These are phyloP conservation scores for Fusarium fracticaudum DNA, from an alignment of 2,329 filamentous ascomycete species.

Conservation along the genomic window DNA sequence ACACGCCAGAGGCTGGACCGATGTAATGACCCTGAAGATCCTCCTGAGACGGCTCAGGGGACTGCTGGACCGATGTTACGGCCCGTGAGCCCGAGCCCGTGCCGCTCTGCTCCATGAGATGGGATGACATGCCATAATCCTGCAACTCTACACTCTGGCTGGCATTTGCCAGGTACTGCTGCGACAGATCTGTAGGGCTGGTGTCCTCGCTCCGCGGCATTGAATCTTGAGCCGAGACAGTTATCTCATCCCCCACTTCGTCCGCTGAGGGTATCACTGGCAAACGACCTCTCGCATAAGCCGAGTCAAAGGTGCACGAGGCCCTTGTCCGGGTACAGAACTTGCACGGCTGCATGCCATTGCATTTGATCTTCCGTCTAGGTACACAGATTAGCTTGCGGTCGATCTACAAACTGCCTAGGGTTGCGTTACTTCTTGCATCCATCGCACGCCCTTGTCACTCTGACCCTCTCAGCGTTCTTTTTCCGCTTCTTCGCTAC, in stretches of 20 bases:
- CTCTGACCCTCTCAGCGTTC: constrained; percentile 35
- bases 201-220: not conserved
- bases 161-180: not conserved
- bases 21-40: constrained; percentile 48
- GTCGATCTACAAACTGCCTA: not conserved
- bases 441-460: constrained; percentile 41
- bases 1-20: constrained; percentile 46
- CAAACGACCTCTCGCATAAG: constrained; percentile 39
- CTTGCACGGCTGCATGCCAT: constrained; percentile 40
- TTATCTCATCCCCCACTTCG: constrained; percentile 1
- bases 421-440: constrained; percentile 38
- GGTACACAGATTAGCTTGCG: constrained; percentile 9
- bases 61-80: constrained; percentile 32
- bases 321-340: constrained; percentile 35
- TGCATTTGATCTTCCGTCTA: constrained; percentile 42
- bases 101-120: not conserved
- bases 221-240: not conserved
- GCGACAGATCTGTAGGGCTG: constrained; percentile 4
- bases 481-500: constrained; percentile 38
- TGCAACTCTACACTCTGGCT: not conserved
- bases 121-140: constrained; percentile 13
- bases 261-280: constrained; percentile 33
- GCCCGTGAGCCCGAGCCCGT: not conserved
- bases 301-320: constrained; percentile 38
- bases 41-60: constrained; percentile 45